Conservation (phyloP, 805 yeast species). For the Blastobotrys mokoenaii region DNA sequence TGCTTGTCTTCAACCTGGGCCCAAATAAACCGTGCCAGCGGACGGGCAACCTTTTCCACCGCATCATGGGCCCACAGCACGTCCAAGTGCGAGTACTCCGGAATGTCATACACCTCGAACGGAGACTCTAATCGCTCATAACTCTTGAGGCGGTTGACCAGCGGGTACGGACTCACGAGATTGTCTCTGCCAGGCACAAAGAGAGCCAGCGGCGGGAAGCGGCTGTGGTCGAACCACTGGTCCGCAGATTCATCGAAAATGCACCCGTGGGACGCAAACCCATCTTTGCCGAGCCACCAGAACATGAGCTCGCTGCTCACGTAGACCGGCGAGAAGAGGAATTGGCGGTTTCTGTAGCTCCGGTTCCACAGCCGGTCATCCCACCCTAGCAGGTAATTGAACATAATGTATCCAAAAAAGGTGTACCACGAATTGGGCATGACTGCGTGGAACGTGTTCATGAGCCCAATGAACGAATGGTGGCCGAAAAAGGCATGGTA, state of each 20-base stretch:
- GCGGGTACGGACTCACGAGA: constrained; percentile 65
- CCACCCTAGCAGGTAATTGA: constrained; percentile 85
- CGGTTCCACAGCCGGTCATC: constrained; percentile 68
- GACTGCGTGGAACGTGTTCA: constrained; percentile 50
- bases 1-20: constrained; percentile 9
- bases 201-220: constrained; percentile 52
- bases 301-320: constrained; percentile 74
- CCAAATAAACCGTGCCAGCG: constrained; percentile 26
- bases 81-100: constrained; percentile 76
- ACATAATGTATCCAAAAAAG: constrained; percentile 65
- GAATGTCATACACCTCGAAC: constrained; percentile 35
- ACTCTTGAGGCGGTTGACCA: constrained; percentile 51
- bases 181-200: constrained; percentile 68
- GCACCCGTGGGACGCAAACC: constrained; percentile 44
- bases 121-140: constrained; percentile 36
- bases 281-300: constrained; percentile 74
- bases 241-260: constrained; percentile 44
- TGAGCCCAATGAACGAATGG: constrained; percentile 67
- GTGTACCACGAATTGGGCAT: constrained; percentile 52
- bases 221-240: constrained; percentile 30
- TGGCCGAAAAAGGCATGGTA: constrained; percentile 54
- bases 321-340: constrained; percentile 77
- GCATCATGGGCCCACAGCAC: constrained; percentile 88
- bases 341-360: constrained; percentile 59
- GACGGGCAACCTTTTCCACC: constrained; percentile 52